A percentile compares a stretch with the other conserved stretches of the same genome.
phyloP scores from a whole-genome alignment of 73 alveolate species.

The Blepharisma stoltei region DNA sequence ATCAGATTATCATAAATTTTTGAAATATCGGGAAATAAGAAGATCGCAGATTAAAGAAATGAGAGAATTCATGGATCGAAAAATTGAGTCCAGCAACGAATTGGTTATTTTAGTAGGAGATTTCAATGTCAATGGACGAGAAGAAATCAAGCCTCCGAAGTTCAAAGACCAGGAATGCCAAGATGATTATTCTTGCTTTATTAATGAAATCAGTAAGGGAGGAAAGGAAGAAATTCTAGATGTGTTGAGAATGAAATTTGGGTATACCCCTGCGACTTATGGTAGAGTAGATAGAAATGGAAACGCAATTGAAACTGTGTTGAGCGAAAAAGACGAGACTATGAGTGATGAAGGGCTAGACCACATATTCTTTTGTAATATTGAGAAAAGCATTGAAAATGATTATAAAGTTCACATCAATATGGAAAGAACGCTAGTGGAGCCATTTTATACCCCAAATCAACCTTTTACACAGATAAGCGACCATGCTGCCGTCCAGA shows the following conservation, averaged over 20 bases:
- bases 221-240: conserved; percentile 40
- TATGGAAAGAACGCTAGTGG: conserved; percentile 36
- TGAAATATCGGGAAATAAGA: conserved; percentile 23
- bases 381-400: not conserved
- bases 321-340: conserved; percentile 37
- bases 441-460: conserved; percentile 39
- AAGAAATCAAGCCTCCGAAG: conserved; percentile 33
- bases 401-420: conserved; percentile 27
- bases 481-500: conserved; percentile 62
- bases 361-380: conserved; percentile 42
- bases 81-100: conserved; percentile 35
- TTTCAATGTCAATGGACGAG: conserved; percentile 61
- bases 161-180: conserved; percentile 38
- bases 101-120: conserved; percentile 51
- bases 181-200: conserved; percentile 37
- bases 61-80: conserved; percentile 42
- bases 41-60: conserved; percentile 47
- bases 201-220: conserved; percentile 28
- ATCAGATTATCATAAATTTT: conserved; percentile 23
- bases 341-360: conserved; percentile 42
- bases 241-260: conserved; percentile 38
- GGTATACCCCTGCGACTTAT: conserved; percentile 41
- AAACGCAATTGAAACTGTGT: conserved; percentile 25
- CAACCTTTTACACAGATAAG: conserved; percentile 55
- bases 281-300: conserved; percentile 30